Base-by-base conservation (phyloP, 163 green algal genomes). In the Chlorella variabilis region DNA sequence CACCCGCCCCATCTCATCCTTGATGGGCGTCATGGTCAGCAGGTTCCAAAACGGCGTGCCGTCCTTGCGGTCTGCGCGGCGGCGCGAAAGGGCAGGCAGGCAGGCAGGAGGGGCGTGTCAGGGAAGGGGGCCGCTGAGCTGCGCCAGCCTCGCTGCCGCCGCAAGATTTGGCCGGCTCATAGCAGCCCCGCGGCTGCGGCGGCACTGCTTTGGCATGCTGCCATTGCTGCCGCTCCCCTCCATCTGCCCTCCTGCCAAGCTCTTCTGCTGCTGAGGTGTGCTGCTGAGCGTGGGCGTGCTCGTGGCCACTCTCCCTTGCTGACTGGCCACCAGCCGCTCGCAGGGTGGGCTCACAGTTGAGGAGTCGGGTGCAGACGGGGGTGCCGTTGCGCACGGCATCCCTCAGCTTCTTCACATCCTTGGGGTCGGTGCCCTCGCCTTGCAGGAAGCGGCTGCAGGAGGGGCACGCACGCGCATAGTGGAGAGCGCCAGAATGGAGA, bases 11-110 rank as follows among this genome's bases (percentile, higher is more conserved):
- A 95, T 91, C 51, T 93, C 93, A 27, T 92, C 94, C 78, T 94
- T 94, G 87, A 98, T 97, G 63, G 95, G 95, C 25, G 94, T 98
- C 83, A 98, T 92, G n/a, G 95, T 98, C 66, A 99, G 91, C 80
- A 98, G 90, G 88, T 99, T 99, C 94, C 96, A 98, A 77, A 98
- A 99, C 4, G 73, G 73, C 27, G 73, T 80, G 36, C 73, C 73
- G 9, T 80, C 73, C 39, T 80, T 80, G 17, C 25, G n/a, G 56
- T 80, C 73, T 80, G 73, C 73, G 33, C 17, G 17, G 51, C n/a
- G 65, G 34, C 18, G 23, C 33, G 56, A 42, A 34, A 31, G 68
- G 45, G 67, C 27, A 38, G 29, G 45, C 69, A 48, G 48, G 66
- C 45, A 48, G 67, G 42, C 41, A 75, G 0, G n/a, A 25, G 27